Evolutionary conservation across 2,329 filamentous ascomycete genomes (phyloP), one percentile per base, ranked within the genome.

Genomic region (Coniochaeta pulveracea): DNA sequence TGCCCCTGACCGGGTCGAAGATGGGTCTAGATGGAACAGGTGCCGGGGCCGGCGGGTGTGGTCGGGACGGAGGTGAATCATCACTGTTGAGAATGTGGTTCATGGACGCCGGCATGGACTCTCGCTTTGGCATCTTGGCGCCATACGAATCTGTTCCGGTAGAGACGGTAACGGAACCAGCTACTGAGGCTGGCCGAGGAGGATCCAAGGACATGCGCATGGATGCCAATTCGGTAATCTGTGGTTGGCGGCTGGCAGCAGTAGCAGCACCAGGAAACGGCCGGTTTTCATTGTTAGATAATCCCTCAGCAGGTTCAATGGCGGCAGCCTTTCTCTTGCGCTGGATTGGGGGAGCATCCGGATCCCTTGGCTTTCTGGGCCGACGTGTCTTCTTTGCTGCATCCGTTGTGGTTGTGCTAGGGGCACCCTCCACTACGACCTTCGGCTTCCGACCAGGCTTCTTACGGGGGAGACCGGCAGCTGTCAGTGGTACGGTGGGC

Each of bases 1-100:
- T 76, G n/a, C 80, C 84, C 29, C 88, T 75, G 42, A 94, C 86
- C 1, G 88, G 88, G 54, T 95, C 88, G 58, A 91, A 95, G 47
- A 81, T 85, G 48, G 85, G 83, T 26, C 85, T 22, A 10, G 34
- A 19, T 14, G 34, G 19, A 4, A 27, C 14, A n/a, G 34, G 37
- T 80, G 47, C 81, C 82, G 10, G 79, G 77, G 32, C 80, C 64
- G 31, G 65, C 54, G 50, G 34, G 52, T 54, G 37, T 57, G 62
- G 24, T 5, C 54, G 63, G 38, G 56, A 65, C 27, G 57, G 55
- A 34, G 56, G 58, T n/a, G 56, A 60, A 42, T 69, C 69, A 37
- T 64, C 63, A n/a, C n/a, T n/a, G 40, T 75, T 76, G 19, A 75
- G 53, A 30, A 75, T 67, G 43, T 52, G 73, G 39, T 64, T 64